phyloP scores from a whole-genome alignment of 495 filamentous ascomycete species.

The Penicillium soppii region DNA sequence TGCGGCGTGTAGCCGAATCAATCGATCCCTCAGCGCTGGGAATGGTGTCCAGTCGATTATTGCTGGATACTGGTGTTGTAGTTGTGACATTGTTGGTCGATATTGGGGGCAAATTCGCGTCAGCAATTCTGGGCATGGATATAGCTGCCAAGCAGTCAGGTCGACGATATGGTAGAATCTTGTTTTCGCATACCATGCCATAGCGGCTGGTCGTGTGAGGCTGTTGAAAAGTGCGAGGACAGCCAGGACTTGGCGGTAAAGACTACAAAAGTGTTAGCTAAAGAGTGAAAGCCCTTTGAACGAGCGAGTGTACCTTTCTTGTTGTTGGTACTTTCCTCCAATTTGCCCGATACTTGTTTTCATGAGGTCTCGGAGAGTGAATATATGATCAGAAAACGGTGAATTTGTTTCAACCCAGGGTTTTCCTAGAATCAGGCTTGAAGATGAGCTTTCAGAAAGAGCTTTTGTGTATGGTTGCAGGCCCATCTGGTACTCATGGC shows the following conservation, averaged over 20 bases:
- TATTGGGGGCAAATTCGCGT: constrained; percentile 11
- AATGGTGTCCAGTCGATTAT: constrained; percentile 14
- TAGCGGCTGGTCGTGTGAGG: constrained; percentile 12
- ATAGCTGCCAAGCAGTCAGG: constrained; percentile 15
- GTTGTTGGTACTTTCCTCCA: no score
- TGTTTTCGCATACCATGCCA: constrained; percentile 16
- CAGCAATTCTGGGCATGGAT: constrained; percentile 6
- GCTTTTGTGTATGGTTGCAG: no score
- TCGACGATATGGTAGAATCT: constrained; percentile 17
- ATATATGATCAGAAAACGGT: no score
- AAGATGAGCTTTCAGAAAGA: no score
- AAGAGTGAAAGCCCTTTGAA: no score
- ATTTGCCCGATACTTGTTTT: no score
- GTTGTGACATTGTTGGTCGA: constrained; percentile 2
- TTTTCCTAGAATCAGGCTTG: no score
- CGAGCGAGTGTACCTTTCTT: no score
- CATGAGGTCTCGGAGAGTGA: no score
- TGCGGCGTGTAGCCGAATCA: constrained; percentile 9
- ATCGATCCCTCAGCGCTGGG: constrained; percentile 1
- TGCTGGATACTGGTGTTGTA: constrained; percentile 6
- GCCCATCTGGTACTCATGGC: no score
- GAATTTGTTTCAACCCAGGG: no score
- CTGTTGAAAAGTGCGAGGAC: constrained; percentile 13
- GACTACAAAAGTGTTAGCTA: not conserved
- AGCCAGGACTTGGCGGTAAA: constrained; percentile 9